Percentiles rank a stretch among this genome's conserved stretches.
phyloP scores from a whole-genome alignment of 73 alveolate species.

The Paramecium bursaria region DNA sequence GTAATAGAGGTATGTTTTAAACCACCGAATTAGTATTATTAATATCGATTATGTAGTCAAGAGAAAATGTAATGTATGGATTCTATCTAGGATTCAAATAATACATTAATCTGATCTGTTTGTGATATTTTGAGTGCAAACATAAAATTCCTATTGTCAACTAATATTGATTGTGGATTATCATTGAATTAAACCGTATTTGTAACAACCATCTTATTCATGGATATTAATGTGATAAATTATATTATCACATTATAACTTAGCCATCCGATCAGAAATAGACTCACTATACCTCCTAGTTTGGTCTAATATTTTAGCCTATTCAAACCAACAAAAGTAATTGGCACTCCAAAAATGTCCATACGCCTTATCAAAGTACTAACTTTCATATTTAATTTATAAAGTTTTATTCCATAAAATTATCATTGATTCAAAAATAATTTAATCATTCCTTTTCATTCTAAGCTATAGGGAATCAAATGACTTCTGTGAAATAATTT shows the following conservation, averaged over 20 bases:
- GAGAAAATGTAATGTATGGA: conserved; percentile 14
- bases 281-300: neutral
- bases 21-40: neutral
- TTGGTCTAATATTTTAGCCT: conserved; percentile 16
- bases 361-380: neutral
- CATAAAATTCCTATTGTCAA: conserved; percentile 11
- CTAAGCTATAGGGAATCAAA: no score
- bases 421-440: no score
- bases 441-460: no score
- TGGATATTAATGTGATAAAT: neutral
- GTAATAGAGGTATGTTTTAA: neutral
- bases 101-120: conserved; percentile 1
- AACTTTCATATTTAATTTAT: neutral
- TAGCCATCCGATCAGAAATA: conserved; percentile 25
- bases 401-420: no score
- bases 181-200: neutral
- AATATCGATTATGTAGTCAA: neutral
- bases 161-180: conserved; percentile 16
- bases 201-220: neutral
- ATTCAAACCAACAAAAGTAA: conserved; percentile 23
- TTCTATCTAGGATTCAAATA: neutral
- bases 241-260: neutral
- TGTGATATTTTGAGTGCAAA: conserved; percentile 8
- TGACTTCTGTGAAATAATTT: no score
- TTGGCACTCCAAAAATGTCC: conserved; percentile 13